Percentiles rank a stretch among this genome's conserved stretches.
phyloP scores from a whole-genome alignment of 2,329 filamentous ascomycete genomes.

The Penicillium occitanis region DNA sequence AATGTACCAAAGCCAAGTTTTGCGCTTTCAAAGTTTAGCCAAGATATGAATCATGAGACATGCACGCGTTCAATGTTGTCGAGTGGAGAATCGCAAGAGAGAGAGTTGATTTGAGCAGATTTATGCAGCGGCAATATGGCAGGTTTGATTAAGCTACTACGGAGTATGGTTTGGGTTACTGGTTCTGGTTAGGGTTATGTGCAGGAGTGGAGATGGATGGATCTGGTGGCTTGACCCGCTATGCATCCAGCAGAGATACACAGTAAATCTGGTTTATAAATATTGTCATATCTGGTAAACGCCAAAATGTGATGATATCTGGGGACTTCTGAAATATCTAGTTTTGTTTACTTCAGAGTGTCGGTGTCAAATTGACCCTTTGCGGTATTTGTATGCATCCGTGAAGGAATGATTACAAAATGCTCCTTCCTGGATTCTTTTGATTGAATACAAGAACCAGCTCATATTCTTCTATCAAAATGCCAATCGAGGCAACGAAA shows the following conservation, averaged over 20 bases:
- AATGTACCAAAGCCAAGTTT: not conserved
- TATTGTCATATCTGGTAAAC: no score
- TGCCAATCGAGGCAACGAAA: not conserved
- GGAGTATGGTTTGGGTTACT: not conserved
- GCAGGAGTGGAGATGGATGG: not conserved
- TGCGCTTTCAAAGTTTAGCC: not conserved
- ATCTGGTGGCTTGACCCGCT: not conserved
- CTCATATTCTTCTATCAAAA: not conserved
- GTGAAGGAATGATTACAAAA: not conserved
- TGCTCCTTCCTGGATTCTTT: not conserved
- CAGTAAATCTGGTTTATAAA: not conserved
- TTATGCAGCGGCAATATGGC: not conserved
- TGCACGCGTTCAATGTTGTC: not conserved
- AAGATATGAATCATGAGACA: not conserved
- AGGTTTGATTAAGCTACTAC: not conserved
- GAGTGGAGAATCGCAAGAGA: not conserved
- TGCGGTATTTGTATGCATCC: not conserved
- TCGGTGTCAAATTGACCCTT: not conserved
- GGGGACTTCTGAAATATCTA: no score
- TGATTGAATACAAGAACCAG: not conserved
- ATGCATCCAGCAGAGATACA: not conserved
- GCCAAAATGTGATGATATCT: not conserved
- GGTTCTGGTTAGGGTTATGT: not conserved
- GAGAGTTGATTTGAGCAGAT: constrained; percentile 22
- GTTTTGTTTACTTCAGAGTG: no score